Base-by-base conservation (phyloP, 805 yeast species). In the Starmerella stigmatis region DNA sequence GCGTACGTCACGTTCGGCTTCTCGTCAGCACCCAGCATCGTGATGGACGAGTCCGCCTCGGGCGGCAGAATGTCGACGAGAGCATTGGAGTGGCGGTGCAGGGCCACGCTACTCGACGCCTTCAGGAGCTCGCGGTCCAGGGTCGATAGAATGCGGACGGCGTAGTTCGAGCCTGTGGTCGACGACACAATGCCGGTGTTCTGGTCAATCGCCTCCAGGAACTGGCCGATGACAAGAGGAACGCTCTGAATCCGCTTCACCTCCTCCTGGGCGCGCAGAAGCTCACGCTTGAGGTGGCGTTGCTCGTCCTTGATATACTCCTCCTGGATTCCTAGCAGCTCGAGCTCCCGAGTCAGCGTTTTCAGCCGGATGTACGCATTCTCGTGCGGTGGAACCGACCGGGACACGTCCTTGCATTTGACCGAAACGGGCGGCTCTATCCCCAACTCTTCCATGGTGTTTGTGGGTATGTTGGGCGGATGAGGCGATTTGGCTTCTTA, bases 51-150 rank as follows among this genome's bases (percentile, higher is more conserved):
- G 61, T 92, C 99, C 0, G 97, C 96, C 71, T 92, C 98, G 23
- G 98, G 98, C 22, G 99, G 98, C 60, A 92, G 70, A 46, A 94
- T 92, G 64, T 92, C 97, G 28, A 92, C 98, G 53, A 92, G 71
- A 2, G 98, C 96, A 62, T 94, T 94, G 11, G 97, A 89, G 68
- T 94, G 97, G 63, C 98, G 94, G 64, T 92, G 98, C 54, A 92
- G 72, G 1, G 98, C 98, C 26, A 92, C 99, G 12, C 95, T 84
- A 28, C 94, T 82, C 5, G 95, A 82, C 12, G 97, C 88, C 65
- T 92, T 92, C 60, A 92, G 75, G 54, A 89, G 72, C 66, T 94
- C 98, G 51, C 97, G 75, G 60, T 92, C 98, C 53, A 92, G 72
- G 0, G 99, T 94, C 7, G 96, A 86, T 51, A 92, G 72, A 47